Base-by-base conservation (phyloP, 768 basidiomycete genomes). In the Cyclocybe cylindracea region DNA sequence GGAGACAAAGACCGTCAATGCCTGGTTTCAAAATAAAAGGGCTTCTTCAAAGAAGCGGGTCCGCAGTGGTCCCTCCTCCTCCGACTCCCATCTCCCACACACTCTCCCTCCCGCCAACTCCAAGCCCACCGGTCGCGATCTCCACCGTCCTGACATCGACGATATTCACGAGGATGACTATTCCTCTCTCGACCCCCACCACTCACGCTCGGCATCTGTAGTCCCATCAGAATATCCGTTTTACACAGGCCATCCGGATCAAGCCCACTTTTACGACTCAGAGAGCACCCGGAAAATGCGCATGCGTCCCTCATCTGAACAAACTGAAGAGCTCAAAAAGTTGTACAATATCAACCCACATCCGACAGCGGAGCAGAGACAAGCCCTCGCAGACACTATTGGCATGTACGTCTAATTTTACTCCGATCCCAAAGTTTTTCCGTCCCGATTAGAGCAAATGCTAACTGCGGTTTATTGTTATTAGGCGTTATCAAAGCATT, bases 21-120 rank as follows among this genome's bases (percentile, higher is more conserved):
- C 89, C 10, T 91, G 87, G 86, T 91, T 91, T 70, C 89, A 91
- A 72, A 91, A 91, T 66, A 91, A 90, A 75, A 79, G 89, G 48
- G 89, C 89, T 5, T 89, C 88, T 10, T 83, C 82, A 60, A 91
- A 89, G 78, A 91, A 91, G 70, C 79, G 73, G 67, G 79, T 77
- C 66, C 75, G 65, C 55, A 47, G 58, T 37, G 60, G 64, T 55
- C 60, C 64, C 53, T 57, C 68, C 48, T 52, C 71, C 53, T 62
- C 67, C 67, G 61, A 74, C 64, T 59, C 61, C 66, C 57, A 53
- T 24, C 49, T 55, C 11, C 39, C 48, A 42, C 52, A 48, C 48
- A 54, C 53, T 9, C 50, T 53, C 18, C 43, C 58, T 39, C 48
- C 66, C 33, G 41, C 56, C 55, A 45, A 62, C 48, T 58, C 68